Base-by-base conservation (phyloP, 148 eudicot species). In the Vaccinium vitisidaea region DNA sequence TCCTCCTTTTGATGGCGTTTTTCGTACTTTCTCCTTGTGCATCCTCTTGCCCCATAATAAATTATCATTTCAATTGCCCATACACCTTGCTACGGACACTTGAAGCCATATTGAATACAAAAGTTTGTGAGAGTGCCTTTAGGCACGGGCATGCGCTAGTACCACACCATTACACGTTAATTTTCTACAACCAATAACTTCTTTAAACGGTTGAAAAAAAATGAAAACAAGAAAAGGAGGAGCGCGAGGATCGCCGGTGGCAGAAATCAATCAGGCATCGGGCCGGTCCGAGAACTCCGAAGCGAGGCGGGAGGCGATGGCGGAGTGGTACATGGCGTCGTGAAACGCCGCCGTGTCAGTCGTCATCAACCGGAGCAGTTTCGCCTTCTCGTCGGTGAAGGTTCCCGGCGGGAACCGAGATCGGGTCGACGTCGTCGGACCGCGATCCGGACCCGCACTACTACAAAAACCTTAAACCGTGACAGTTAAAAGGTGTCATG, bases 271-370 rank as follows among this genome's bases (percentile, higher is more conserved):
- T 74, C 74, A 43, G 27, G 14, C 74, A 59, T 59, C 84, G 52
- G 80, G 82, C 27, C 55, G 80, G 56, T 79, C 43, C 65, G 87
- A 54, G 84, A 86, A 87, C 58, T 89, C 92, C 6, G 91, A 88
- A 21, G 92, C 92, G 23, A 90, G 88, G 48, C 91, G 80, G 4
- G 92, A 88, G 25, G 92, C 91, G 49, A 90, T 90, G 15, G 91
- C 89, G 1, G 92, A 90, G 86, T 90, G 92, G 74, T 90, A 90
- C 92, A 90, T 90, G 82, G 46, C 70, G 59, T 88, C 92, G 75
- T 90, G 90, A 46, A 81, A 85, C 82, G 88, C 63, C 79, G 53
- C 36, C 77, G 92, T 69, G 11, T 85, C 90, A 18, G 1, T 79
- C 19, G 90, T 88, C 92, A 90, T 85, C 88, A 84, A 32, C 83